Evolutionary conservation across 768 basidiomycete species (phyloP).

Genomic region (Hortiboletus flavorubellus): DNA sequence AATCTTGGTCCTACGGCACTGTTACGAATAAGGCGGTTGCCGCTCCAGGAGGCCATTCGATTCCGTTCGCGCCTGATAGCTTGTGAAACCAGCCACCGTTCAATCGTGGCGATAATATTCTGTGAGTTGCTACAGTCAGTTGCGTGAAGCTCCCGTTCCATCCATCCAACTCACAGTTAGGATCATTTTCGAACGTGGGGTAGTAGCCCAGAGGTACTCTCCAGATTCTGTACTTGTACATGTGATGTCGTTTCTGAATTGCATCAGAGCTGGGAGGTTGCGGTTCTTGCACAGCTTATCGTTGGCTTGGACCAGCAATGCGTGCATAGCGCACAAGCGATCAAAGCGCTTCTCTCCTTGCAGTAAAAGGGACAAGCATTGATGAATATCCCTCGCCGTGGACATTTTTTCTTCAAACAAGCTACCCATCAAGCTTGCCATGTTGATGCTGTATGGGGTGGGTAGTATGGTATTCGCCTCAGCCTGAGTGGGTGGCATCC

Average conservation of each 20-base stretch:
- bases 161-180: constrained; percentile 16
- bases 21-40: constrained; percentile 7
- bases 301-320: constrained; percentile 31
- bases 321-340: constrained; percentile 35
- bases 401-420: constrained; percentile 27
- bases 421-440: constrained; percentile 33
- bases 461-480: neutral
- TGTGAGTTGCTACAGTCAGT: constrained; percentile 9
- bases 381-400: constrained; percentile 25
- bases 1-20: constrained; percentile 28
- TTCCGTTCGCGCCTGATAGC: constrained; percentile 15
- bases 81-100: constrained; percentile 26
- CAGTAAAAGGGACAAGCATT: constrained; percentile 28
- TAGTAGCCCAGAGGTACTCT: constrained; percentile 21
- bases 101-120: constrained; percentile 28
- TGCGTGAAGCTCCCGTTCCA: neutral
- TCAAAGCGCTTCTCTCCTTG: constrained; percentile 22
- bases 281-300: constrained; percentile 31
- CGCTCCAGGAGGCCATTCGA: neutral
- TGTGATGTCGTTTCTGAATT: constrained; percentile 20
- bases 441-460: constrained; percentile 23
- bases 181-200: constrained; percentile 13
- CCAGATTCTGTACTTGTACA: constrained; percentile 9
- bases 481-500: neutral
- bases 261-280: constrained; percentile 14